Base-by-base conservation (phyloP, 768 basidiomycete species). In the Tricholomella constricta region DNA sequence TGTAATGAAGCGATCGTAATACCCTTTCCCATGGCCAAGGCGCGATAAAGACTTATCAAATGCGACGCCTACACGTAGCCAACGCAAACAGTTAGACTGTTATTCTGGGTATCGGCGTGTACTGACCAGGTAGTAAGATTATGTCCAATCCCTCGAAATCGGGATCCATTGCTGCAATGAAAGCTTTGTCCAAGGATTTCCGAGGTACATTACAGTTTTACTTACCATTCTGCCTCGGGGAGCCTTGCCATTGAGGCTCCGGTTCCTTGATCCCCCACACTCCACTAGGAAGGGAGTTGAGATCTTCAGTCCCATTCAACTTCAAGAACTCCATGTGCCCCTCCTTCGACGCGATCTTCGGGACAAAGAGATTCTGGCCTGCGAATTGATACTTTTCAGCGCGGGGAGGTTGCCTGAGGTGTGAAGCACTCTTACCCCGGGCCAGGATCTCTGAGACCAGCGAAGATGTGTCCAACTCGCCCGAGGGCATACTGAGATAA, bases 11-110 rank as follows among this genome's bases (percentile, higher is more conserved):
- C 78, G 75, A 69, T 92, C 90, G 59, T 92, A 92, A 69, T 88
- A 91, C 6, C 90, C 90, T 66, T 88, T 92, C 20, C 90, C 89
- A 58, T 91, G 88, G 9, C 90, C 90, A 25, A 92, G 77, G 26
- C 90, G 83, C 43, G 83, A 83, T 48, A 86, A 65, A 14, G 78
- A 78, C 36, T 72, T 74, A 69, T 91, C 89, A 59, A 91, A 92
- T 9, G 86, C 90, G 42, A 92, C 79, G 37, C 87, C 90, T 87
- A 29, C 40, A 20, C 14, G 11, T 6, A 15, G 65, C 31, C 1
- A 22, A 38, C 10, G 9, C 10, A n/a, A 27, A 22, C n/a, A 50
- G 19, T 32, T 19, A 17, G 51, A 45, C 32, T 41, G 17, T 22
- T 8, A 11, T 14, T 19, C 10, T 46, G 29, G 31, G 31, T 4